Evolutionary conservation across 305 asterid species (phyloP).

Genomic region (Fraxinus baroniana): DNA sequence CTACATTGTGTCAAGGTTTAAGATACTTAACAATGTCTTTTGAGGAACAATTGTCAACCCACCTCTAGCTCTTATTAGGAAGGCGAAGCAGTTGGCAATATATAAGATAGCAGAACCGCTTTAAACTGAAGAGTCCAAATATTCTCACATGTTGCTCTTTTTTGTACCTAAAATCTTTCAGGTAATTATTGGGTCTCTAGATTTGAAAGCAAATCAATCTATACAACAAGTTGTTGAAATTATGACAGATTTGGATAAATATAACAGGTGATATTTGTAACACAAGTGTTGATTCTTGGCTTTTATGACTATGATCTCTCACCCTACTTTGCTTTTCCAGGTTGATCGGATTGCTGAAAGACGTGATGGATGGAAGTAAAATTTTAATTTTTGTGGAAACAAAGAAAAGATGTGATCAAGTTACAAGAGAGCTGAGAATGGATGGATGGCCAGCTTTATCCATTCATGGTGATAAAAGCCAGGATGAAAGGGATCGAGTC

Average conservation of each 20-base stretch:
- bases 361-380: constrained; percentile 81
- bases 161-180: constrained; percentile 22
- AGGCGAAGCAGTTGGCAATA: neutral
- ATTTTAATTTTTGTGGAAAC: constrained; percentile 85
- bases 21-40: neutral
- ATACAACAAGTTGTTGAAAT: constrained; percentile 77
- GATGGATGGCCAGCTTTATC: constrained; percentile 97
- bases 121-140: neutral
- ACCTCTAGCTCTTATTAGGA: neutral
- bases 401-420: constrained; percentile 91
- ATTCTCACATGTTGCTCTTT: too few species aligned
- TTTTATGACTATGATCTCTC: constrained; percentile 19
- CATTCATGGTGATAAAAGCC: constrained; percentile 90
- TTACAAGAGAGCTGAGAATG: constrained; percentile 81
- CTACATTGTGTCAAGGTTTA: neutral
- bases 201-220: constrained; percentile 81
- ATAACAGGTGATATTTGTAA: constrained; percentile 57
- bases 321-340: constrained; percentile 38
- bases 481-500: constrained; percentile 93
- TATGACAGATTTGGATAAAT: constrained; percentile 77
- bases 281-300: constrained; percentile 15
- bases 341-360: constrained; percentile 71
- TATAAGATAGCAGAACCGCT: neutral
- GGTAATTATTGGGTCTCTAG: constrained; percentile 80
- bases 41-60: neutral